These are phyloP conservation scores for Diaporthe citri DNA, from an alignment of 2,329 filamentous ascomycete species.

Conservation along the genomic window DNA sequence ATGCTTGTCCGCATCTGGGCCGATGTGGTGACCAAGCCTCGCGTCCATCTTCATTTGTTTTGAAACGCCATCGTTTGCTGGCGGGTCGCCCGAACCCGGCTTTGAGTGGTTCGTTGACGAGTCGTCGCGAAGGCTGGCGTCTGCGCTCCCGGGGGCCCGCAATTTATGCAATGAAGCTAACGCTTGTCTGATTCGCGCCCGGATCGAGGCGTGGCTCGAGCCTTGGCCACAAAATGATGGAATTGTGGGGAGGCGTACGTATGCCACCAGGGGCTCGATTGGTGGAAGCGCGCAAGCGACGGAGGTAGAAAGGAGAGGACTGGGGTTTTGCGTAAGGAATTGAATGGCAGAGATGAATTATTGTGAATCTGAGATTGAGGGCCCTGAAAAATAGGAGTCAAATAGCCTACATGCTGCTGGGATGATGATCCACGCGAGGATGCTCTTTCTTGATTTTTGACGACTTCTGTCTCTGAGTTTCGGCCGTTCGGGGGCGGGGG, in stretches of 20 bases:
- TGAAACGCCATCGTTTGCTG: constrained; percentile 29
- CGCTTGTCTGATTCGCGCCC: constrained; percentile 7
- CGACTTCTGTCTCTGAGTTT: not conserved
- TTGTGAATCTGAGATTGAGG: constrained; percentile 7
- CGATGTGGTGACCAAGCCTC: constrained; percentile 31
- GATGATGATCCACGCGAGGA: not conserved
- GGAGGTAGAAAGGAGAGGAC: constrained; percentile 13
- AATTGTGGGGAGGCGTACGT: constrained; percentile 30
- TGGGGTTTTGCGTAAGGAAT: not conserved
- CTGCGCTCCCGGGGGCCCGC: constrained; percentile 2
- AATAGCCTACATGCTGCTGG: not conserved
- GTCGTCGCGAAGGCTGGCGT: not conserved
- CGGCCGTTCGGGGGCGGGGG: not conserved
- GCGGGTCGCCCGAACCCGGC: constrained; percentile 10
- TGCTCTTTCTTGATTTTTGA: not conserved
- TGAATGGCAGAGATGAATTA: constrained; percentile 5
- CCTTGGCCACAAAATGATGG: not conserved
- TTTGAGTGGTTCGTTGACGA: constrained; percentile 14
- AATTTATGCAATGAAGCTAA: constrained; percentile 18
- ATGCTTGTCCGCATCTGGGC: not conserved
- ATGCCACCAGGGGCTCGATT: constrained; percentile 16
- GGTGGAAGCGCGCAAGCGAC: constrained; percentile 5
- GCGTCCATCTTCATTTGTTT: constrained; percentile 37
- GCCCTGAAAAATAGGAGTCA: not conserved
- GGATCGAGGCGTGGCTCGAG: constrained; percentile 10